Conservation (phyloP, 352 stramenopile species). For the Hyaloperonospora brassicae region DNA sequence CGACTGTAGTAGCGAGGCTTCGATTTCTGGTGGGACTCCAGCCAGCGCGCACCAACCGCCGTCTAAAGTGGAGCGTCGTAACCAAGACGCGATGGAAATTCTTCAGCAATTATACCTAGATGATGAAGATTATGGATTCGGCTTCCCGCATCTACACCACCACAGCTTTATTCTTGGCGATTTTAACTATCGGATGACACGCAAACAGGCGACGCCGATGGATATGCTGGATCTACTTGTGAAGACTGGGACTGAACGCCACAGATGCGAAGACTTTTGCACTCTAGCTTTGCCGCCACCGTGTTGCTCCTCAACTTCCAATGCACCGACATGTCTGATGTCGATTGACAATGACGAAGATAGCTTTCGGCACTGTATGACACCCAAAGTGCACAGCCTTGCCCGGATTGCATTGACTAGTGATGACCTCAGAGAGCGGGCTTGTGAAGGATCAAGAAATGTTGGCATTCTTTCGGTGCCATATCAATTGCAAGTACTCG, state of each 20-base stretch:
- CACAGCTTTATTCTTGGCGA: too few relatives aligned
- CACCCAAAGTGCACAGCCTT: slow-evolving; percentile 34
- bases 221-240: slow-evolving; percentile 51
- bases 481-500: slow-evolving; percentile 29
- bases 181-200: slow-evolving; percentile 85
- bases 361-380: slow-evolving; percentile 43
- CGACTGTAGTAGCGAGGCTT: slow-evolving; percentile 7
- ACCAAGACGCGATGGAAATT: slow-evolving; percentile 40
- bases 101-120: too few relatives aligned
- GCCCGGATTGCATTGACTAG: slow-evolving; percentile 9
- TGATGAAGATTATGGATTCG: too few relatives aligned
- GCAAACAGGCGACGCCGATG: slow-evolving; percentile 32
- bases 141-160: too few relatives aligned
- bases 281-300: slow-evolving; percentile 16
- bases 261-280: slow-evolving; percentile 10
- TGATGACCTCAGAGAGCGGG: slow-evolving; percentile 4
- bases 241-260: slow-evolving; percentile 18
- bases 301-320: slow-evolving; percentile 24
- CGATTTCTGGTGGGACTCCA: slow-evolving; percentile 4
- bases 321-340: slow-evolving; percentile 23
- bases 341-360: slow-evolving; percentile 19
- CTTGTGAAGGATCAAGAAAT: slow-evolving; percentile 17
- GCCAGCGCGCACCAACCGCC: slow-evolving; percentile 25
- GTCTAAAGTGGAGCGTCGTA: slow-evolving; percentile 71
- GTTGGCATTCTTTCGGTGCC: slow-evolving; percentile 18